These are phyloP conservation scores for Flaveria sonorensis DNA, from an alignment of 129 eudicot genomes.

Conservation along the genomic window DNA sequence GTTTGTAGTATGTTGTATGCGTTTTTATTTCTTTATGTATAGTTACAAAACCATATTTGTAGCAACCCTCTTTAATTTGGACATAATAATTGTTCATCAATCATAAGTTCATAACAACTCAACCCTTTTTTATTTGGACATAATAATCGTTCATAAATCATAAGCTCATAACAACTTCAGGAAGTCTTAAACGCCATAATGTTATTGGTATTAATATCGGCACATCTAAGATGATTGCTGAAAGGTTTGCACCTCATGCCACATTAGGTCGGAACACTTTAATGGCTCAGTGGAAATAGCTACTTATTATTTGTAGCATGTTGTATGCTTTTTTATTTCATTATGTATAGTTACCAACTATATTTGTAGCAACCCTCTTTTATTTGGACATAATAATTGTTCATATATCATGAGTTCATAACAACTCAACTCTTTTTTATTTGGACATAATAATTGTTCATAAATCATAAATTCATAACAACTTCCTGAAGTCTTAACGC, in stretches of 20 bases:
- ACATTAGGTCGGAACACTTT: neutral
- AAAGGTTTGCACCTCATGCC: neutral
- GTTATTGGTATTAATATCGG: neutral
- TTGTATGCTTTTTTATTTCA: neutral
- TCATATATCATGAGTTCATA: neutral
- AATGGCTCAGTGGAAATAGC: too few species aligned
- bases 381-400: neutral
- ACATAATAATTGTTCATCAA: neutral
- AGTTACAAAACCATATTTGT: neutral
- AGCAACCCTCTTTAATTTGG: neutral
- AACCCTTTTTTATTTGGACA: neutral
- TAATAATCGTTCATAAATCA: neutral
- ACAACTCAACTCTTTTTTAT: neutral
- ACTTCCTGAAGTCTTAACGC: neutral
- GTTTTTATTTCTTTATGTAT: neutral
- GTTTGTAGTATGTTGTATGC: neutral
- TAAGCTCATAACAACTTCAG: neutral
- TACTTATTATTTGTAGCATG: neutral
- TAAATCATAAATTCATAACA: neutral
- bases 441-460: neutral
- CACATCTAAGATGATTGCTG: neutral
- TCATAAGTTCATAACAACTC: too few species aligned
- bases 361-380: neutral
- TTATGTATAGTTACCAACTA: neutral
- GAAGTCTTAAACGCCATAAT: neutral